Evolutionary conservation across 1,139 yeast genomes (phyloP), one percentile per base, ranked within the genome.

Genomic region (Nakaseomyces uthaithaninus): DNA sequence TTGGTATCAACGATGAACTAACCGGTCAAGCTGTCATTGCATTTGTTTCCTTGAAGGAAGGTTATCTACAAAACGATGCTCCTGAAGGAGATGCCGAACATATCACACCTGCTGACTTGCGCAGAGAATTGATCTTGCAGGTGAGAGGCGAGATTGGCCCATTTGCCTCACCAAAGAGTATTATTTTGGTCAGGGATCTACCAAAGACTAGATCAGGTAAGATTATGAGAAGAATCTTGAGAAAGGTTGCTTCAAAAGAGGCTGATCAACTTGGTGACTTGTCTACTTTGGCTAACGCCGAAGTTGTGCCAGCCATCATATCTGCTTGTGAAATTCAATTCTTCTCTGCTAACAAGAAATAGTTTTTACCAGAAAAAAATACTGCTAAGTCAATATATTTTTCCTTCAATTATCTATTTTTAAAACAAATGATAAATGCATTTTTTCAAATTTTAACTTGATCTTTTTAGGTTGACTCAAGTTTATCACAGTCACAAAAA

Each of bases 171-270:
- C 98, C 98, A 64, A 89, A 89, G 69, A 72, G 83, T 35, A 89
- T 89, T 42, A 77, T 89, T 48, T 70, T 87, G 48, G 95, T 91
- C 42, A 75, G 74, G 45, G 98, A 91, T 60, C 76, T 91, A 65
- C 98, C 98, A 65, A 89, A 87, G 76, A 91, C 98, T 26, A 78
- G 98, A 70, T 86, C 95, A 23, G 98, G 98, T 58, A 91, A 91
- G 75, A 89, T 91, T 64, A 89, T 91, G 95, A 83, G 98, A 74
- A 84, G 98, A 72, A 84, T 91, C 55, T 75, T 91, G 67, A 81
- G 98, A 71, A 91, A 91, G 72, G 72, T 91, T 47, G 79, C 91
- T 36, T 75, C 91, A 41, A 76, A 83, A 54, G 97, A 91, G 69
- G 91, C 85, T 49, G 95, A 86, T 55, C 87, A 85, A 64, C 72